Percentiles rank a stretch among this genome's conserved stretches.
Conservation (phyloP, 2,329 filamentous ascomycete species). For the Fusarium proliferatum region DNA sequence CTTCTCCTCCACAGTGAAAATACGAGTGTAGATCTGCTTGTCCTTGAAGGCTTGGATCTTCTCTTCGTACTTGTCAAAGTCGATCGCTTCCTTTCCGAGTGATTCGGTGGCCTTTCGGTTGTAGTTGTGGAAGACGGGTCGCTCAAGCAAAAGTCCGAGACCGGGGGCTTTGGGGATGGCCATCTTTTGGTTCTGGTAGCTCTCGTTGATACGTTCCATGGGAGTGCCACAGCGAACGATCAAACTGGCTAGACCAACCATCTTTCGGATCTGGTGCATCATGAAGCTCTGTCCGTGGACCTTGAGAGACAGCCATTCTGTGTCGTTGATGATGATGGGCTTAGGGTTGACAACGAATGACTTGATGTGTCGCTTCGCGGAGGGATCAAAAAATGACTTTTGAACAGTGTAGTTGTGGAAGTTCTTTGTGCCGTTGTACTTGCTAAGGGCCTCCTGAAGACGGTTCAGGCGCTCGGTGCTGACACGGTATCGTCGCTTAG, state of each 20-base stretch:
- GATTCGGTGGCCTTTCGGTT: slow-evolving; percentile 77
- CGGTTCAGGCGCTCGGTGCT: slow-evolving; percentile 75
- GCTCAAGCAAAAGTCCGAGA: slow-evolving; percentile 86
- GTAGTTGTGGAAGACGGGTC: slow-evolving; percentile 91
- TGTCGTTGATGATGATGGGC: slow-evolving; percentile 88
- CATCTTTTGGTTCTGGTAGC: slow-evolving; percentile 77
- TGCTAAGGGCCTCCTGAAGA: slow-evolving; percentile 78
- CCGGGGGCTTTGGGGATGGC: slow-evolving; percentile 95
- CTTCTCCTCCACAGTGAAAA: slow-evolving; percentile 89
- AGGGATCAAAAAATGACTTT: slow-evolving; percentile 83
- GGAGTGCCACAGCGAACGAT: slow-evolving; percentile 86
- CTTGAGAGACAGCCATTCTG: slow-evolving; percentile 94
- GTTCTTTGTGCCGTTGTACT: slow-evolving; percentile 87
- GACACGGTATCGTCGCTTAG: slow-evolving; percentile 88
- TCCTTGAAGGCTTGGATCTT: slow-evolving; percentile 92
- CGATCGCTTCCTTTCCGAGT: slow-evolving; percentile 74
- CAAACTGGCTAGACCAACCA: slow-evolving; percentile 93
- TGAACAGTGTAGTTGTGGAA: slow-evolving; percentile 99
- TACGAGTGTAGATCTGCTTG: slow-evolving; percentile 88
- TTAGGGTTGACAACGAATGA: slow-evolving; percentile 82
- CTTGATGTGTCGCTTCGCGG: slow-evolving; percentile 90
- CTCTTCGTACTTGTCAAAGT: slow-evolving; percentile 81
- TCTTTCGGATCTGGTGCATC: slow-evolving; percentile 99
- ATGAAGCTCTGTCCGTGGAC: slow-evolving; percentile 99
- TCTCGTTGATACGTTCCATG: slow-evolving; percentile 75